phyloP scores from a whole-genome alignment of 805 yeast species.

The Candida pseudoglaebosa region DNA sequence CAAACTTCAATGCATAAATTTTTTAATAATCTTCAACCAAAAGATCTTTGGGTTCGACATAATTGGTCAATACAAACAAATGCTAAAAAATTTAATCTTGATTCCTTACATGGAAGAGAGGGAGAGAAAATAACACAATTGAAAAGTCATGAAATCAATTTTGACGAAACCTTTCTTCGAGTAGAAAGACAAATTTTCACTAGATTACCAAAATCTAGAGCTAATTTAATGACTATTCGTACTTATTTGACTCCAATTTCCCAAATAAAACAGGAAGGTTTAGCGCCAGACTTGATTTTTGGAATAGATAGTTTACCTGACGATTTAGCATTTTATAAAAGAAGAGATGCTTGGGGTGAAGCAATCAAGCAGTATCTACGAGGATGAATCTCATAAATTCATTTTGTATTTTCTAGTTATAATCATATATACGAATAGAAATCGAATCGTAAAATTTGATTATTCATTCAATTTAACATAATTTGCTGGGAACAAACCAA shows the following conservation, averaged over 20 bases:
- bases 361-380: conserved; percentile 31
- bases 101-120: conserved; percentile 28
- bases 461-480: conserved; percentile 49
- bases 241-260: conserved; percentile 32
- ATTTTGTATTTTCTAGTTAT: not conserved
- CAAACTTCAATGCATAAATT: conserved; percentile 64
- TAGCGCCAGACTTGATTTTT: conserved; percentile 22
- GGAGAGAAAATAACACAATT: conserved; percentile 24
- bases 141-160: conserved; percentile 27
- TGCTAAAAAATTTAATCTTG: conserved; percentile 26
- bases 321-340: conserved; percentile 35
- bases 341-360: conserved; percentile 34
- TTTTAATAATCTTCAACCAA: conserved; percentile 51
- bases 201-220: conserved; percentile 32
- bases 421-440: no score
- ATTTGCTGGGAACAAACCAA: conserved; percentile 88
- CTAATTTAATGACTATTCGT: conserved; percentile 33
- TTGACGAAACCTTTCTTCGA: conserved; percentile 31
- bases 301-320: conserved; percentile 38
- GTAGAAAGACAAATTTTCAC: conserved; percentile 36
- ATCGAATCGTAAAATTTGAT: conserved; percentile 1
- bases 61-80: conserved; percentile 74
- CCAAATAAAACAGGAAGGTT: conserved; percentile 29
- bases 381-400: conserved; percentile 4
- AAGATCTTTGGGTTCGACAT: conserved; percentile 55